Evolutionary conservation across 805 yeast species (phyloP), one percentile per base, ranked within the genome.

Genomic region (Myxozyma melibiosi): DNA sequence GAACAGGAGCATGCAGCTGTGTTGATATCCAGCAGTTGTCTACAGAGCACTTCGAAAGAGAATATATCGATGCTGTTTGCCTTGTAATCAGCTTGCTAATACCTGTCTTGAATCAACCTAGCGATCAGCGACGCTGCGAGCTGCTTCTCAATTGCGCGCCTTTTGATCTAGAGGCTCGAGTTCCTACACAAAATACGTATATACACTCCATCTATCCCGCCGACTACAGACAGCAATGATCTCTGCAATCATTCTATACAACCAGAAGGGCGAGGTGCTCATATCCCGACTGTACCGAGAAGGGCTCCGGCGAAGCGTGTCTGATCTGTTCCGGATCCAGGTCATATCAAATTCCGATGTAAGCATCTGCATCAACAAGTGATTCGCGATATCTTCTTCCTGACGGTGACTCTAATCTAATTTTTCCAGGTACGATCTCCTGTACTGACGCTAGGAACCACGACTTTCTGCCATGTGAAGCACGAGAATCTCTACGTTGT

Each of bases 251-350:
- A 82, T 91, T 65, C 76, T 92, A 14, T 88, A 81, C 74, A 88
- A 86, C 66, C 78, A 78, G 52, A 83, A 86, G 58, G 98, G 97
- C 4, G 97, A 91, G 69, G 83, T 90, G 20, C 75, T 92, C 40
- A 82, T 91, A 51, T 84, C 94, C 22, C 81, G 87, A 52, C 68
- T 88, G 35, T 85, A 84, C 70, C 79, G 85, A 55, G 90, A 86
- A 53, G 89, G 91, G 1, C 81, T 90, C 53, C 83, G 88, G 64
- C 74, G 92, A 51, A 86, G 86, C 53, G 84, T 91, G 20, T 77
- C 94, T 16, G 97, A 91, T 65, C 88, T 90, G 30, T 92, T 92
- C 68, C 80, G 97, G n/a, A 85, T 90, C 53, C 97, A 92, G 68
- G 96, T 92, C 27, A 89, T 92, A 40, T 77, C 88, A 51, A 80